These are phyloP conservation scores for Stenogyne calaminthoides DNA, from an alignment of 305 asterid species.

Conservation along the genomic window DNA sequence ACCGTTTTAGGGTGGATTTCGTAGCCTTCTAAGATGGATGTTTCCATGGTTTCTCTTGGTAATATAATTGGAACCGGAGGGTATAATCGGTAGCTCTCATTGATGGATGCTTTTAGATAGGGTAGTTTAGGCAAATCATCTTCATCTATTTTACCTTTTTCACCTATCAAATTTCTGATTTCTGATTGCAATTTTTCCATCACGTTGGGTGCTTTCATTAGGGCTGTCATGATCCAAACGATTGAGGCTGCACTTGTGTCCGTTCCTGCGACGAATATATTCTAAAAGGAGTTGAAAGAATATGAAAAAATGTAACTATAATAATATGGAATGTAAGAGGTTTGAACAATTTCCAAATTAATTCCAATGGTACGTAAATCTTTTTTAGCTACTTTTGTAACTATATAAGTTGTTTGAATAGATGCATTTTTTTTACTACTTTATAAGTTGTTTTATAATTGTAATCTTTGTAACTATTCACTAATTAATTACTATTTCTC, in stretches of 20 bases:
- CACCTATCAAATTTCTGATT: slow-evolving; percentile 4
- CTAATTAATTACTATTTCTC: too few relatives aligned
- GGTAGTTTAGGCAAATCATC: background rate
- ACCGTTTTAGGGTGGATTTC: background rate
- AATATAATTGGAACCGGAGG: background rate
- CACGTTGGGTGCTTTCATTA: slow-evolving; percentile 14
- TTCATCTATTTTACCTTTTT: slow-evolving; percentile 4
- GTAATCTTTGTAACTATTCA: too few relatives aligned
- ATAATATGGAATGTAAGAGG: too few relatives aligned
- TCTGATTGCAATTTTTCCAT: slow-evolving; percentile 2
- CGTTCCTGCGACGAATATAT: background rate
- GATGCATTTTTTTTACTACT: too few relatives aligned
- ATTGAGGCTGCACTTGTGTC: slow-evolving; percentile 1
- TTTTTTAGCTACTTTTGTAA: too few relatives aligned
- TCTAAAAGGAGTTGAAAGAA: background rate
- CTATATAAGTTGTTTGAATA: too few relatives aligned
- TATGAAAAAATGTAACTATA: background rate
- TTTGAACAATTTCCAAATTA: too few relatives aligned
- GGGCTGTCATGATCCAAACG: slow-evolving; percentile 19
- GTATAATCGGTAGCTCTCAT: background rate
- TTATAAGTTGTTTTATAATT: too few relatives aligned
- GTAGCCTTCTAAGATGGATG: background rate
- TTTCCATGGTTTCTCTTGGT: background rate
- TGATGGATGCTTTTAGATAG: background rate
- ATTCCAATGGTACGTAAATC: too few relatives aligned